Evolutionary conservation across 306 rosid species (phyloP).

Genomic region (peach (Prunus persica)): DNA sequence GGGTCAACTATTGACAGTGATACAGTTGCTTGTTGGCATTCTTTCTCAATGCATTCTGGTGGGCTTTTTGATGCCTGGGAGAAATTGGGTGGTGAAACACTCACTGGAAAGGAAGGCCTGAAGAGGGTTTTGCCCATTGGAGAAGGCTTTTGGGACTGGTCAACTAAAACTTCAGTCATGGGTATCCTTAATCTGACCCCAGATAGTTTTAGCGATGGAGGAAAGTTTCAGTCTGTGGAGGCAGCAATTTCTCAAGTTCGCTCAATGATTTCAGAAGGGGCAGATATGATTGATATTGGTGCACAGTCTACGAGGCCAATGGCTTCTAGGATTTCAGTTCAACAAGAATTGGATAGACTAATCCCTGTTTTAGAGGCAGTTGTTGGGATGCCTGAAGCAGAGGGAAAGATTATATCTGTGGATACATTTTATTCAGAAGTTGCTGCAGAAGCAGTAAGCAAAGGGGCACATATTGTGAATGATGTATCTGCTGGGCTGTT

Average conservation of each 20-base stretch:
- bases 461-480: conserved; percentile 82
- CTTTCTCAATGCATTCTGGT: conserved; percentile 56
- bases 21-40: conserved; percentile 73
- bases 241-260: conserved; percentile 70
- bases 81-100: conserved; percentile 71
- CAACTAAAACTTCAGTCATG: conserved; percentile 64
- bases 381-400: conserved; percentile 58
- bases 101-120: conserved; percentile 77
- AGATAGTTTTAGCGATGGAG: conserved; percentile 92
- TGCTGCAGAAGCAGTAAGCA: conserved; percentile 76
- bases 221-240: conserved; percentile 59
- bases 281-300: conserved; percentile 89
- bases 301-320: conserved; percentile 86
- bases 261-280: conserved; percentile 76
- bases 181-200: conserved; percentile 91
- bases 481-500: conserved; percentile 71
- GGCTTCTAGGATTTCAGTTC: conserved; percentile 59
- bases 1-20: conserved; percentile 65
- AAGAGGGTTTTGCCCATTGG: conserved; percentile 75
- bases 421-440: conserved; percentile 85
- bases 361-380: conserved; percentile 81
- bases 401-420: conserved; percentile 74
- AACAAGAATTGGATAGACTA: conserved; percentile 72
- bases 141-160: conserved; percentile 66
- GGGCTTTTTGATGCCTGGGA: conserved; percentile 68